Evolutionary conservation across 345 rosid genomes (phyloP).

Genomic region (Aquilaria malaccensis): DNA sequence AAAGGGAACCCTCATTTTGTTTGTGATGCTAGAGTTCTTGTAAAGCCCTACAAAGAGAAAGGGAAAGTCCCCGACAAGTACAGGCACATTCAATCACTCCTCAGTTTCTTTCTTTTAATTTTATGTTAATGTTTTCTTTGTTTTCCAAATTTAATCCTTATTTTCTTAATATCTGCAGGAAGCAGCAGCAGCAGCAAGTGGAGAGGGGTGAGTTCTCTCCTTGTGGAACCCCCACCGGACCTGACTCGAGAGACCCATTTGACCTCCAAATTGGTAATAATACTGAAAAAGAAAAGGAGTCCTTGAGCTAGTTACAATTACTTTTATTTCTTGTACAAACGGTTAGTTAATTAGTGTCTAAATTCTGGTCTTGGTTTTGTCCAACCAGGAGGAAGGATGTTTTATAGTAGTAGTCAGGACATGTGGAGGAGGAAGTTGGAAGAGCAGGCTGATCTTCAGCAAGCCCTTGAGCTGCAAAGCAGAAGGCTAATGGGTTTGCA

Average conservation of each 20-base stretch:
- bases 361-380: too few species aligned
- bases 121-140: too few species aligned
- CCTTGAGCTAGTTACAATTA: too few species aligned
- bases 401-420: constrained; percentile 46
- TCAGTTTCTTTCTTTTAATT: not conserved
- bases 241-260: constrained; percentile 65
- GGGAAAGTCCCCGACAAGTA: constrained; percentile 87
- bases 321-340: too few species aligned
- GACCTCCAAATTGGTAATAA: constrained; percentile 44
- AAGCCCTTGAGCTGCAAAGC: constrained; percentile 70
- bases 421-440: constrained; percentile 70
- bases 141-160: too few species aligned
- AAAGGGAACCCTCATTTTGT: constrained; percentile 95
- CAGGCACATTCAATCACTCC: constrained; percentile 35
- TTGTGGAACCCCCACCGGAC: constrained; percentile 59
- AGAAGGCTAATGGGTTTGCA: constrained; percentile 73
- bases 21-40: constrained; percentile 85
- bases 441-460: constrained; percentile 65
- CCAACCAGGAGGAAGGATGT: constrained; percentile 50
- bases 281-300: not conserved
- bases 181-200: constrained; percentile 33
- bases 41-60: constrained; percentile 96
- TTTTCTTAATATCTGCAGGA: constrained; percentile 22
- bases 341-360: too few species aligned
- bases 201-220: constrained; percentile 63